Evolutionary conservation across 306 rosid species (phyloP).

Genomic region (Potentilla sterilis): DNA sequence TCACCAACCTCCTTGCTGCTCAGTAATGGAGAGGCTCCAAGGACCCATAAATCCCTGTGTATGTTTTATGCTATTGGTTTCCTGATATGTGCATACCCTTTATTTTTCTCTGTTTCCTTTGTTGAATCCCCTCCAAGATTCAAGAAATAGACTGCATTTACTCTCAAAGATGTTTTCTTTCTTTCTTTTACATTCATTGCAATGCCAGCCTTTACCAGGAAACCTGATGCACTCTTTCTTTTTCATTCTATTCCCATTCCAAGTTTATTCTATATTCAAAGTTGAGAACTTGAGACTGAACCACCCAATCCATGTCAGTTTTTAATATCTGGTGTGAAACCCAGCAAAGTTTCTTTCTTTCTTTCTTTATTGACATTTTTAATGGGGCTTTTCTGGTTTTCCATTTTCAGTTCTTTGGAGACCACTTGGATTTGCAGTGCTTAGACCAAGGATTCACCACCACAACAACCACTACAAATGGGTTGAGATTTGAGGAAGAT

Average conservation of each 20-base stretch:
- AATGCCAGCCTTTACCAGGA: slow-evolving; percentile 31
- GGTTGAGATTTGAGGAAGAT: slow-evolving; percentile 43
- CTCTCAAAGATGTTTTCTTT: slow-evolving; percentile 22
- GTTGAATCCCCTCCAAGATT: slow-evolving; percentile 33
- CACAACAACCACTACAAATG: slow-evolving; percentile 14
- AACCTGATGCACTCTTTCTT: slow-evolving; percentile 22
- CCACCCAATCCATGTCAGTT: slow-evolving; percentile 26
- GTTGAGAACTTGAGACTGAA: slow-evolving; percentile 32
- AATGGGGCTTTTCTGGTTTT: slow-evolving; percentile 9
- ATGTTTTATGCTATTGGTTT: slow-evolving; percentile 32
- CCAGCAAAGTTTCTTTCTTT: slow-evolving; percentile 12
- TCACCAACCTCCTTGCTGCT: slow-evolving; percentile 30
- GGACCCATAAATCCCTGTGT: slow-evolving; percentile 83
- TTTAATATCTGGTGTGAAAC: slow-evolving; percentile 22
- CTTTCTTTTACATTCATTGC: slow-evolving; percentile 49
- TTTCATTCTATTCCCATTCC: slow-evolving; percentile 37
- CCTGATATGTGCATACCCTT: neutral
- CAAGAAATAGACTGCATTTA: slow-evolving; percentile 45
- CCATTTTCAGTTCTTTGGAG: slow-evolving; percentile 53
- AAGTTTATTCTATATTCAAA: slow-evolving; percentile 22
- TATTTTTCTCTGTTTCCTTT: slow-evolving; percentile 19
- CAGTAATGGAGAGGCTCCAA: slow-evolving; percentile 79
- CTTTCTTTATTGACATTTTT: neutral
- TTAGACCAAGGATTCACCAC: slow-evolving; percentile 47
- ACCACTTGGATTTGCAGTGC: slow-evolving; percentile 49